These are phyloP conservation scores for Debaryomycetaceae sp. DNA, from an alignment of 1,139 yeast genomes.

Conservation along the genomic window DNA sequence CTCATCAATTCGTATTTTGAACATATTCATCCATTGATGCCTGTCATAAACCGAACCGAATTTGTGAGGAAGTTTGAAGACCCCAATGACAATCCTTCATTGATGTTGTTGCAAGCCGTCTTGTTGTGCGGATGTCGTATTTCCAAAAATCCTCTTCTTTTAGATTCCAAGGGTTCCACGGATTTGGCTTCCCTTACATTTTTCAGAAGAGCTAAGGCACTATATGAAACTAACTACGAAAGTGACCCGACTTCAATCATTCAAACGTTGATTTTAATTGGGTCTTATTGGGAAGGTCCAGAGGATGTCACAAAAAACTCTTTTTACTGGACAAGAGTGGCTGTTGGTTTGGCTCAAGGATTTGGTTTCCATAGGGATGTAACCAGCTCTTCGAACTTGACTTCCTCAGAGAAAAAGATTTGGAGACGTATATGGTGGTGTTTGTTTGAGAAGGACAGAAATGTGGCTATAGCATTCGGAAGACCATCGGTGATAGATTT, in stretches of 20 bases:
- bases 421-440: constrained; percentile 84
- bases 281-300: constrained; percentile 77
- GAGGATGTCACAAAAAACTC: constrained; percentile 74
- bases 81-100: constrained; percentile 63
- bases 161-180: constrained; percentile 55
- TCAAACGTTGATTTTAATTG: constrained; percentile 62
- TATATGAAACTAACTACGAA: constrained; percentile 73
- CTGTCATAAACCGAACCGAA: constrained; percentile 62
- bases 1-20: constrained; percentile 63
- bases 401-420: constrained; percentile 46
- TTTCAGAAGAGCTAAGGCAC: constrained; percentile 73
- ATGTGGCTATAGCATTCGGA: constrained; percentile 74
- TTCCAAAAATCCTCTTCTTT: constrained; percentile 52
- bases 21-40: constrained; percentile 67
- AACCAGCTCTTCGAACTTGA: constrained; percentile 27
- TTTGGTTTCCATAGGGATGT: constrained; percentile 70
- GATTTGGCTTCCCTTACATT: constrained; percentile 62
- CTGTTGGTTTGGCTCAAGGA: constrained; percentile 73
- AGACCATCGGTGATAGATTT: constrained; percentile 68
- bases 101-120: constrained; percentile 67
- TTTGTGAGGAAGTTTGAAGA: constrained; percentile 59
- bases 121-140: constrained; percentile 69
- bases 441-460: constrained; percentile 67
- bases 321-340: constrained; percentile 75
- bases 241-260: constrained; percentile 64